phyloP scores from a whole-genome alignment of 192 early-diverging fungal genomes.

The Coemansia sp. region DNA sequence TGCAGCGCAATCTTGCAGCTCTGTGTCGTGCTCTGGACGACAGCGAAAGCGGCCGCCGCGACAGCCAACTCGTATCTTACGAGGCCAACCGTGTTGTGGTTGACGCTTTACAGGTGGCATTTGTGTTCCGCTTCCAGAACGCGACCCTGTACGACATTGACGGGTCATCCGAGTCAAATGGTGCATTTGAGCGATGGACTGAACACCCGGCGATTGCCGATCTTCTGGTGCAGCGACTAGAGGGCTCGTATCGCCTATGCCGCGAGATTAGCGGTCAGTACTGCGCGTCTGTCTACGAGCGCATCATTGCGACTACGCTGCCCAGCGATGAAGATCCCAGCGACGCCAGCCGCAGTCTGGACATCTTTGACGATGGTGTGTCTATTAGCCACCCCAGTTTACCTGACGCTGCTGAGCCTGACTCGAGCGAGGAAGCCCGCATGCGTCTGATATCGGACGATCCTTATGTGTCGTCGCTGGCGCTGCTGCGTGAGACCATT shows the following conservation, averaged over 20 bases:
- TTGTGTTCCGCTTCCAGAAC: slow-evolving; percentile 37
- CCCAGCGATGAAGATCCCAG: slow-evolving; percentile 23
- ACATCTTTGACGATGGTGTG: slow-evolving; percentile 27
- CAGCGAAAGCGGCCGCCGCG: slow-evolving; percentile 21
- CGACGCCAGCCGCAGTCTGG: slow-evolving; percentile 7
- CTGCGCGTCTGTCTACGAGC: slow-evolving; percentile 34
- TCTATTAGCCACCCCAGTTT: slow-evolving; percentile 15
- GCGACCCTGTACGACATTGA: slow-evolving; percentile 27
- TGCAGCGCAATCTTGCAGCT: slow-evolving; percentile 30
- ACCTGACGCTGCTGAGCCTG: slow-evolving; percentile 1
- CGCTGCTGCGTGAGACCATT: slow-evolving; percentile 37
- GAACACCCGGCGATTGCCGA: slow-evolving; percentile 21
- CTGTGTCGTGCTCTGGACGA: slow-evolving; percentile 27
- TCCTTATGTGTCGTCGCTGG: slow-evolving; percentile 29
- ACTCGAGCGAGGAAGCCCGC: background rate
- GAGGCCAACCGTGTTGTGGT: slow-evolving; percentile 37
- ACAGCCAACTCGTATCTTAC: slow-evolving; percentile 32
- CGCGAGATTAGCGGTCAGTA: slow-evolving; percentile 31
- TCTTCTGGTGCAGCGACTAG: slow-evolving; percentile 26
- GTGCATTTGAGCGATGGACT: slow-evolving; percentile 28
- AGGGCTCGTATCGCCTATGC: slow-evolving; percentile 36
- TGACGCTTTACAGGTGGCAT: slow-evolving; percentile 26
- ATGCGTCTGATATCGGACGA: slow-evolving; percentile 17
- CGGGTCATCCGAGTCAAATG: background rate
- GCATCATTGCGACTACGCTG: slow-evolving; percentile 23